Conservation (phyloP, 768 basidiomycete genomes). For the Rhizopogon vinicolor region DNA sequence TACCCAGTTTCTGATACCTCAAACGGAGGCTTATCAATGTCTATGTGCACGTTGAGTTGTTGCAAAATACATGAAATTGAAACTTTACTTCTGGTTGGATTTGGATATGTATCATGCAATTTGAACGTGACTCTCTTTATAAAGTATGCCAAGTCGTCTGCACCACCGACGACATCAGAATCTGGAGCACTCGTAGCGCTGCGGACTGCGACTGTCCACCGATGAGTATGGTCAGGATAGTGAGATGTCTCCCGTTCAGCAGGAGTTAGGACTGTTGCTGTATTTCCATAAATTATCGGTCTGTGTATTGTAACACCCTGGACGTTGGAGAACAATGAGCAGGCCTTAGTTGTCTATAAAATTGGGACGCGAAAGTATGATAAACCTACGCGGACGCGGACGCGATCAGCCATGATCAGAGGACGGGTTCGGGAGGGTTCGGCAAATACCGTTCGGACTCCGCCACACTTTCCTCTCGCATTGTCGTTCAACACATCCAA, state of each 20-base stretch:
- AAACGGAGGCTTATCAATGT: constrained; percentile 89
- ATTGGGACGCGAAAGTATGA: background rate
- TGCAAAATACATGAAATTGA: background rate
- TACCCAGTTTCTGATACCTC: constrained; percentile 95
- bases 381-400: constrained; percentile 70
- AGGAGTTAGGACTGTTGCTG: constrained; percentile 69
- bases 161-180: constrained; percentile 79
- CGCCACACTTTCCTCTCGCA: constrained; percentile 14
- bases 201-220: constrained; percentile 94
- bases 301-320: constrained; percentile 86
- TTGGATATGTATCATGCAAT: constrained; percentile 93
- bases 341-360: constrained; percentile 2
- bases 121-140: constrained; percentile 97
- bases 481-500: constrained; percentile 13
- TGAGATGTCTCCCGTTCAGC: constrained; percentile 59
- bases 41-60: constrained; percentile 33
- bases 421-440: constrained; percentile 32
- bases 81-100: constrained; percentile 81
- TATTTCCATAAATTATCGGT: constrained; percentile 95
- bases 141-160: constrained; percentile 86
- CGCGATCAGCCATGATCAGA: constrained; percentile 61
- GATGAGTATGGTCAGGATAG: constrained; percentile 82
- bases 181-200: constrained; percentile 75
- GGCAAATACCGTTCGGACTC: constrained; percentile 35
- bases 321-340: constrained; percentile 8